Evolutionary conservation across 352 stramenopile species (phyloP).

Genomic region (Phytophthora hibernalis): DNA sequence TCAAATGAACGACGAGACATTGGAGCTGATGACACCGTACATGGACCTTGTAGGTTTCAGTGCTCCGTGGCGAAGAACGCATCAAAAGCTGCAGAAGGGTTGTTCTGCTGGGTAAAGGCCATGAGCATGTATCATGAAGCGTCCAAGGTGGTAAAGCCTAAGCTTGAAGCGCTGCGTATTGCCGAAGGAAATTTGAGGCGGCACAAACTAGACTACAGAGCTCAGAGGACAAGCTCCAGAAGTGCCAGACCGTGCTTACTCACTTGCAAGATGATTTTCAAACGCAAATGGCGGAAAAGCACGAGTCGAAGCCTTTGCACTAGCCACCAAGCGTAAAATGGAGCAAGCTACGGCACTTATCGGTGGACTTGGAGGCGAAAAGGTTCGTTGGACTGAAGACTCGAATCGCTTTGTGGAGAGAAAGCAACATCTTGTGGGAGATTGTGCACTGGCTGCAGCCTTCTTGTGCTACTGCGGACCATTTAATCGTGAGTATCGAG

Average conservation of each 20-base stretch:
- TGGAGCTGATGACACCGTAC: slow-evolving; percentile 93
- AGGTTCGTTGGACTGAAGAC: slow-evolving; percentile 89
- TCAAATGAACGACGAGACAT: slow-evolving; percentile 93
- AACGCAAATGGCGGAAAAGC: slow-evolving; percentile 89
- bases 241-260: slow-evolving; percentile 70
- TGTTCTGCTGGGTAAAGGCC: slow-evolving; percentile 91
- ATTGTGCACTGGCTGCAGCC: slow-evolving; percentile 85
- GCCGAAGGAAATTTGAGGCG: slow-evolving; percentile 87
- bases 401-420: slow-evolving; percentile 86
- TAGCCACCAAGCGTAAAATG: slow-evolving; percentile 89
- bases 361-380: slow-evolving; percentile 84
- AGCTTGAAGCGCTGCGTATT: slow-evolving; percentile 91
- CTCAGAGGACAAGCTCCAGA: slow-evolving; percentile 74
- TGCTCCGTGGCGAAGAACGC: slow-evolving; percentile 86
- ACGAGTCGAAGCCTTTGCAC: slow-evolving; percentile 87
- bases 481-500: slow-evolving; percentile 90
- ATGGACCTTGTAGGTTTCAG: slow-evolving; percentile 89
- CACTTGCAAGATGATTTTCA: slow-evolving; percentile 90
- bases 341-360: slow-evolving; percentile 91
- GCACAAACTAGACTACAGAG: slow-evolving; percentile 77
- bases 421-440: slow-evolving; percentile 85
- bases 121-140: slow-evolving; percentile 94
- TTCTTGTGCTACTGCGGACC: slow-evolving; percentile 92
- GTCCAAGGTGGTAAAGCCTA: slow-evolving; percentile 94
- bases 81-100: slow-evolving; percentile 89